These are phyloP conservation scores for Beauveria varroae DNA, from an alignment of 2,329 filamentous ascomycete genomes.

Conservation along the genomic window DNA sequence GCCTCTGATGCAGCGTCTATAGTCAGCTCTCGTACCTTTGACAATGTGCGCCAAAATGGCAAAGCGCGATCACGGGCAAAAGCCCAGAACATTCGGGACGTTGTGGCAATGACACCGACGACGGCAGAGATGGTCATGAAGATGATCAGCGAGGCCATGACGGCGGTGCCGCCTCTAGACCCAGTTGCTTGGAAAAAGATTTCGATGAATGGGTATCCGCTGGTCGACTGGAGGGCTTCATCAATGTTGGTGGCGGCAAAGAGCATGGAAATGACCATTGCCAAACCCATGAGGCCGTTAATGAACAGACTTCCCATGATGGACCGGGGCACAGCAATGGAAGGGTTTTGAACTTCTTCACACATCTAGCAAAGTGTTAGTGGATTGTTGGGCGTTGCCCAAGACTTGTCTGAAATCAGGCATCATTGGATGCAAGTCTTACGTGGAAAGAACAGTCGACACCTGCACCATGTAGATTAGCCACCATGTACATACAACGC, in stretches of 20 bases:
- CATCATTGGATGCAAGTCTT: neutral
- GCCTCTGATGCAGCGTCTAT: neutral
- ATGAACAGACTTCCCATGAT: conserved; percentile 41
- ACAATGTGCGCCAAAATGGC: conserved; percentile 23
- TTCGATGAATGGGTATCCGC: conserved; percentile 51
- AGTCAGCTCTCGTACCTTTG: conserved; percentile 15
- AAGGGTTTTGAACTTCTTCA: conserved; percentile 40
- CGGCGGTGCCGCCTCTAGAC: conserved; percentile 38
- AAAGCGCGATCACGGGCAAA: conserved; percentile 32
- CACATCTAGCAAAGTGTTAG: conserved; percentile 26
- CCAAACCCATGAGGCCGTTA: conserved; percentile 45
- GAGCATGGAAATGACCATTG: conserved; percentile 48
- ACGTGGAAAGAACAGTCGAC: conserved; percentile 10
- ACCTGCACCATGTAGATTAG: neutral
- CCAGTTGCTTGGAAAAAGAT: conserved; percentile 46
- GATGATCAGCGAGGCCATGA: conserved; percentile 42
- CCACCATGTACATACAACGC: neutral
- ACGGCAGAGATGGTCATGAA: conserved; percentile 40
- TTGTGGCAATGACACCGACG: conserved; percentile 48
- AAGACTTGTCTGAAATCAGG: neutral
- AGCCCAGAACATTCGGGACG: conserved; percentile 49
- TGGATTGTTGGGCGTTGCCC: neutral
- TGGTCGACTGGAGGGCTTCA: conserved; percentile 33
- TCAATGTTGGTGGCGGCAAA: conserved; percentile 46
- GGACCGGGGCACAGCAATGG: conserved; percentile 40